Conservation (phyloP, 768 basidiomycete genomes). For the Termitomyces heimii region DNA sequence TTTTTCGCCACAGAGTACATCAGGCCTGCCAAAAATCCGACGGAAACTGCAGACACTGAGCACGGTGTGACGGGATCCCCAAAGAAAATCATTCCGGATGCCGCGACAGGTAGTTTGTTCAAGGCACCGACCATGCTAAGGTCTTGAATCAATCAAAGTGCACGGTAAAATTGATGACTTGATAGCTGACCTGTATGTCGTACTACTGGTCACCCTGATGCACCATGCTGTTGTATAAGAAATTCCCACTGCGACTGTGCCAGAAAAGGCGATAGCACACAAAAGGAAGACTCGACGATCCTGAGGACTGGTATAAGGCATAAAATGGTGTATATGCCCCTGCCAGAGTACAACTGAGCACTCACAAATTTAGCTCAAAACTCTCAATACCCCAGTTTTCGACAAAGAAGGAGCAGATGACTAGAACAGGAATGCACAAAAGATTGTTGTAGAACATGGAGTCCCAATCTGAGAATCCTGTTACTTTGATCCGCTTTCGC, state of each 20-base stretch:
- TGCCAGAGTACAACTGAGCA: constrained; percentile 9
- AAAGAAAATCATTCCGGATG: constrained; percentile 98
- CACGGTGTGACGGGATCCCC: constrained; percentile 85
- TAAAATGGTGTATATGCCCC: background rate
- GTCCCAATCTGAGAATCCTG: constrained; percentile 97
- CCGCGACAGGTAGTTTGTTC: constrained; percentile 97
- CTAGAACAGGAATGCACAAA: constrained; percentile 87
- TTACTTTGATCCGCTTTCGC: constrained; percentile 93
- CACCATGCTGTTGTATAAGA: constrained; percentile 99
- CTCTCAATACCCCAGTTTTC: constrained; percentile 89
- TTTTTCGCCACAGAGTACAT: constrained; percentile 94
- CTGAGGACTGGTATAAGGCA: constrained; percentile 56
- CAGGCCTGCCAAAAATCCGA: constrained; percentile 89
- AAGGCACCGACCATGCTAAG: constrained; percentile 91
- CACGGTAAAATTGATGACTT: background rate
- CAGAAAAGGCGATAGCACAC: constrained; percentile 89
- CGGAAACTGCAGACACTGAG: constrained; percentile 79
- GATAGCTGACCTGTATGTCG: constrained; percentile 82
- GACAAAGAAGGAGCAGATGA: constrained; percentile 71
- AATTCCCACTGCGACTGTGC: constrained; percentile 96
- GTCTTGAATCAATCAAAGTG: background rate
- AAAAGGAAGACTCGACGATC: constrained; percentile 75
- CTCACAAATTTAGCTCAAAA: constrained; percentile 84
- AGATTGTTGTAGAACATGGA: constrained; percentile 99
- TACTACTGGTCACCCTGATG: constrained; percentile 90